Evolutionary conservation across 495 filamentous ascomycete genomes (phyloP).

Genomic region (Cairneyella variabilis): DNA sequence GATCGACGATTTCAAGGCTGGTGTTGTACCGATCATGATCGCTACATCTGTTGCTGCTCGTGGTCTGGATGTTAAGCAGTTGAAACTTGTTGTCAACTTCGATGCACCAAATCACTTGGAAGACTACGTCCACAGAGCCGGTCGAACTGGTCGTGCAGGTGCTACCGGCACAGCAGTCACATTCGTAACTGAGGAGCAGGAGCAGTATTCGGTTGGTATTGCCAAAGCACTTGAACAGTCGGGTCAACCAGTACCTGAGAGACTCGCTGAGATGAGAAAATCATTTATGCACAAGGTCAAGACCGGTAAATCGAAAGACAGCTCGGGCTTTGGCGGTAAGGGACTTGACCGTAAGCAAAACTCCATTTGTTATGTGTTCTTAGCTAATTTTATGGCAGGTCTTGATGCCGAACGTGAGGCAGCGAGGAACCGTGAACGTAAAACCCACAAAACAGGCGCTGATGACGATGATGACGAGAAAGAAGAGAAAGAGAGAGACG

Average conservation of each 20-base stretch:
- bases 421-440: slow-evolving; percentile 77
- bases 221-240: slow-evolving; percentile 92
- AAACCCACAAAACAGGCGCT: slow-evolving; percentile 85
- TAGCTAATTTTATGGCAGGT: slow-evolving; percentile 1
- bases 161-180: slow-evolving; percentile 94
- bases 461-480: slow-evolving; percentile 85
- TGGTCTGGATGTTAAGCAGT: slow-evolving; percentile 92
- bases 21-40: slow-evolving; percentile 82
- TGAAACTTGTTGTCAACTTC: slow-evolving; percentile 96
- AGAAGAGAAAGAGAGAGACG: slow-evolving; percentile 61
- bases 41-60: slow-evolving; percentile 96
- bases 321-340: slow-evolving; percentile 90
- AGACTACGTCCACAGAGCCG: slow-evolving; percentile 96
- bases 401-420: slow-evolving; percentile 88
- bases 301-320: slow-evolving; percentile 82
- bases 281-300: slow-evolving; percentile 86
- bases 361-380: neutral
- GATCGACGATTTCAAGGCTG: slow-evolving; percentile 92
- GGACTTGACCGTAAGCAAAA: slow-evolving; percentile 64
- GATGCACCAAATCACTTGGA: slow-evolving; percentile 96
- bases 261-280: slow-evolving; percentile 54
- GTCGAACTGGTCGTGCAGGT: slow-evolving; percentile 90
- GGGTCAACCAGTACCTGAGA: slow-evolving; percentile 73
- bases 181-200: slow-evolving; percentile 88
- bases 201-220: slow-evolving; percentile 84